Evolutionary conservation across 2,329 filamentous ascomycete genomes (phyloP).

Genomic region (Penicillium polonicum): DNA sequence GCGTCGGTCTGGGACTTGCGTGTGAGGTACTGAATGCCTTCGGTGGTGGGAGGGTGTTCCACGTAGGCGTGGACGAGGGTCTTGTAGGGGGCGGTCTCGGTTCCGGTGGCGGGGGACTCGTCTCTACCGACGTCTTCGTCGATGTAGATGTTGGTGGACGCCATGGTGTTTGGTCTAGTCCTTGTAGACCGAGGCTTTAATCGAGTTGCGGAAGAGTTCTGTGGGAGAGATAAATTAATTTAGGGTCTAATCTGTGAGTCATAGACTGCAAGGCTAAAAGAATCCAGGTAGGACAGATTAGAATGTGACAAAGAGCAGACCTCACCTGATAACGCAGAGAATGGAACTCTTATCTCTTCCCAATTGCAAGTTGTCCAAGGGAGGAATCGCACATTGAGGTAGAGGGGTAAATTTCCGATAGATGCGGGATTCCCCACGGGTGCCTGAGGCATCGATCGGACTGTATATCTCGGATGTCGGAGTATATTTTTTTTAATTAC

Average conservation of each 20-base stretch:
- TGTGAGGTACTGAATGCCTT: slow-evolving; percentile 63
- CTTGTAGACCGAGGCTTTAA: background rate
- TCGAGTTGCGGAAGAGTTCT: slow-evolving; percentile 8
- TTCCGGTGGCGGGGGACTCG: slow-evolving; percentile 64
- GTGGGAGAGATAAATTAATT: slow-evolving; percentile 4
- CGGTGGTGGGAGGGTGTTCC: slow-evolving; percentile 60
- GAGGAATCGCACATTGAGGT: slow-evolving; percentile 19
- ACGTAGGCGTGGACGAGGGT: slow-evolving; percentile 75
- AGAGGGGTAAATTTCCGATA: slow-evolving; percentile 38
- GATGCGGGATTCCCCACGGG: slow-evolving; percentile 21
- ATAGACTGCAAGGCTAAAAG: slow-evolving; percentile 7
- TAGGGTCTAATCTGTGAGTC: slow-evolving; percentile 18
- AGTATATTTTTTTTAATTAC: background rate
- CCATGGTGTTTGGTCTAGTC: slow-evolving; percentile 28
- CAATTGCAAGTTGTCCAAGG: slow-evolving; percentile 13
- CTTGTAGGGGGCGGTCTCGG: slow-evolving; percentile 76
- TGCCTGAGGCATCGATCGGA: slow-evolving; percentile 29
- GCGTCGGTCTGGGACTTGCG: slow-evolving; percentile 66
- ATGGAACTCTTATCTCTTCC: slow-evolving; percentile 10
- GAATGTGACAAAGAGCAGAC: background rate
- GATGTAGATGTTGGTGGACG: slow-evolving; percentile 61
- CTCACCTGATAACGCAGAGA: slow-evolving; percentile 7
- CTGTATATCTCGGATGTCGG: slow-evolving; percentile 1
- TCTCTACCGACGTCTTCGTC: slow-evolving; percentile 78
- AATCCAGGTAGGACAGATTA: background rate